Evolutionary conservation across 129 eudicot species (phyloP), one percentile per base, ranked within the genome.

Genomic region (Rutidosis leptorrhynchoides): DNA sequence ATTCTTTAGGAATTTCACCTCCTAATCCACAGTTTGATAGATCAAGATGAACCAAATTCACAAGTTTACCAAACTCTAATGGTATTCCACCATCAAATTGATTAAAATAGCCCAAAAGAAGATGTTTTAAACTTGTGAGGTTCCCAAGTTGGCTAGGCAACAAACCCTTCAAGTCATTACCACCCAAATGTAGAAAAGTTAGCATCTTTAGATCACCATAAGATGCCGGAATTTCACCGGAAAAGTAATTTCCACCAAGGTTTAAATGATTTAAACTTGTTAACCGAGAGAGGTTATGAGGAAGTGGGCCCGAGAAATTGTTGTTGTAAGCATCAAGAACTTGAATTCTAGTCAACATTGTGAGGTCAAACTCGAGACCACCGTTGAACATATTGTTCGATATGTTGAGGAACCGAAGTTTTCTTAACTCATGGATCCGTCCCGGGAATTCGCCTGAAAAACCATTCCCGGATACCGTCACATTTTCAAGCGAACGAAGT

Each of bases 211-310:
- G 56, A 60, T 74, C 71, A 22, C 87, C 87, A 28, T 76, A 81
- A 54, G 69, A 43, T 3, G 72, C 70, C 14, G 90, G 95, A 7
- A 87, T 87, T 48, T 55, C 66, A 11, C 95, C 95, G 0, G 90
- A 81, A 59, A 87, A 87, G 73, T 75, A 84, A 12, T 83, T 87
- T 33, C 95, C 95, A 6, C 95, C 95, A 9, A 87, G 75, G 62
- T 79, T 78, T 54, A 87, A 79, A 65, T 79, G 72, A 64, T 52
- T 73, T 53, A 87, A 67, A 35, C 56, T 65, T 12, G 68, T 64
- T 26, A 87, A 65, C 35, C 43, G 23, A n/a, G 81, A 54, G 11
- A 83, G 40, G 17, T 81, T 82, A 5, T n/a, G 6, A 15, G 95
- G 85, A 57, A 87, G 84, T 3, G 71, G 62, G 9, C 87, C 85